Percentiles rank a stretch among this genome's conserved stretches.
These are phyloP conservation scores for Danielozyma ontarioensis DNA, from an alignment of 805 yeast genomes.

Conservation along the genomic window DNA sequence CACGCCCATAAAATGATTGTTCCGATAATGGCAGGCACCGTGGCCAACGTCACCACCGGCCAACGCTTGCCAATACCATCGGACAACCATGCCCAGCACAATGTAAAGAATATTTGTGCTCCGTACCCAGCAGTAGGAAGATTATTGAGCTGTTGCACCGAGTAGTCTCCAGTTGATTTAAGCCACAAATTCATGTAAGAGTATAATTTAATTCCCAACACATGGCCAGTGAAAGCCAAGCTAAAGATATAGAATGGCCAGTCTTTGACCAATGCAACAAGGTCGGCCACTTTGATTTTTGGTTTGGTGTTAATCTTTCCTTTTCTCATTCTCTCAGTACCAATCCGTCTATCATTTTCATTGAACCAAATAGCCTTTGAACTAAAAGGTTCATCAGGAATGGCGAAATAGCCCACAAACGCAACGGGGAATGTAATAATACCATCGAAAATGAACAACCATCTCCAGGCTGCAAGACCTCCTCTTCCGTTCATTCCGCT, in stretches of 20 bases:
- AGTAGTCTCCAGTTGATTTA: slow-evolving; percentile 4
- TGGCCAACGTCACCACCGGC: slow-evolving; percentile 4
- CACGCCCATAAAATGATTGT: slow-evolving; percentile 12
- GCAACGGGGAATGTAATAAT: slow-evolving; percentile 32
- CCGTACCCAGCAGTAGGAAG: slow-evolving; percentile 29
- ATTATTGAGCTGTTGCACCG: slow-evolving; percentile 18
- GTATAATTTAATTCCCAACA: slow-evolving; percentile 1
- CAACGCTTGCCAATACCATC: slow-evolving; percentile 22
- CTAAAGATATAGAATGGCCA: too few relatives aligned
- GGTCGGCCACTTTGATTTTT: too few relatives aligned
- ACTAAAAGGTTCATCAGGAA: slow-evolving; percentile 49
- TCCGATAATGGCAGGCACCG: slow-evolving; percentile 6
- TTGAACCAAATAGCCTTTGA: slow-evolving; percentile 12
- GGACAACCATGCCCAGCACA: slow-evolving; percentile 19
- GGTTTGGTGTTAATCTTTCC: background rate
- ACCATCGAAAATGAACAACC: slow-evolving; percentile 37
- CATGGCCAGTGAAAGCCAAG: background rate
- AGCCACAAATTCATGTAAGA: slow-evolving; percentile 3
- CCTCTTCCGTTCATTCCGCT: slow-evolving; percentile 30
- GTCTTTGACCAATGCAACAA: too few relatives aligned
- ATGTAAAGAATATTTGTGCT: slow-evolving; percentile 18
- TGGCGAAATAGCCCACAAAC: slow-evolving; percentile 31
- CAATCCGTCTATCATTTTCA: slow-evolving; percentile 2
- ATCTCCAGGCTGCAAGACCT: slow-evolving; percentile 43
- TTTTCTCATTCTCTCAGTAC: slow-evolving; percentile 1